phyloP scores from a whole-genome alignment of 768 basidiomycete species.

The Pisolithus marmoratus region DNA sequence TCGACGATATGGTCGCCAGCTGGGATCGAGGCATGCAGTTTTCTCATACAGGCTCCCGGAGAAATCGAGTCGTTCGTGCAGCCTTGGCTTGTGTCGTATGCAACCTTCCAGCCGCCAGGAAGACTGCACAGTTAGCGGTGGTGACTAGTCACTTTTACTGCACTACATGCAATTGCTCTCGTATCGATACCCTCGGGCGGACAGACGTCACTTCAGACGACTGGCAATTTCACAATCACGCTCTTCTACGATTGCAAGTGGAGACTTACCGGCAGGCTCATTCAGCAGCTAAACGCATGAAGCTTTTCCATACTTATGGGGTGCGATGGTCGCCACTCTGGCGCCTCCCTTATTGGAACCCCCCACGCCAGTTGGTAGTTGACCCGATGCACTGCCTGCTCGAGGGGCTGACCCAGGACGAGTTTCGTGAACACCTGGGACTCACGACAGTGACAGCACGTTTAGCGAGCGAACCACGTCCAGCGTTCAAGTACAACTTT shows the following conservation, averaged over 20 bases:
- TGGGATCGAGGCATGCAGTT: background rate
- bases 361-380: slow-evolving; percentile 10
- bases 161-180: slow-evolving; percentile 21
- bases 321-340: slow-evolving; percentile 15
- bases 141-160: slow-evolving; percentile 24
- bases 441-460: background rate
- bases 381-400: slow-evolving; percentile 20
- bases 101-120: slow-evolving; percentile 28
- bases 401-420: background rate
- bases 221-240: background rate
- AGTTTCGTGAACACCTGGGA: slow-evolving; percentile 2
- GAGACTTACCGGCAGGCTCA: too few species aligned
- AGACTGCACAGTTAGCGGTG: slow-evolving; percentile 21
- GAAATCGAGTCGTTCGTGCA: slow-evolving; percentile 2
- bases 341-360: slow-evolving; percentile 19
- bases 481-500: slow-evolving; percentile 3
- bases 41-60: slow-evolving; percentile 9
- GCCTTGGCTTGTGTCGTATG: slow-evolving; percentile 16
- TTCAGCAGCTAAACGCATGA: too few species aligned
- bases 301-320: background rate
- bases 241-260: too few species aligned
- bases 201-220: background rate
- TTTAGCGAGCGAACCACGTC: background rate
- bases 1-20: slow-evolving; percentile 19
- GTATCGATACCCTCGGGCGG: background rate